Base-by-base conservation (phyloP, 768 basidiomycete species). In the Glaciozyma antarctica region DNA sequence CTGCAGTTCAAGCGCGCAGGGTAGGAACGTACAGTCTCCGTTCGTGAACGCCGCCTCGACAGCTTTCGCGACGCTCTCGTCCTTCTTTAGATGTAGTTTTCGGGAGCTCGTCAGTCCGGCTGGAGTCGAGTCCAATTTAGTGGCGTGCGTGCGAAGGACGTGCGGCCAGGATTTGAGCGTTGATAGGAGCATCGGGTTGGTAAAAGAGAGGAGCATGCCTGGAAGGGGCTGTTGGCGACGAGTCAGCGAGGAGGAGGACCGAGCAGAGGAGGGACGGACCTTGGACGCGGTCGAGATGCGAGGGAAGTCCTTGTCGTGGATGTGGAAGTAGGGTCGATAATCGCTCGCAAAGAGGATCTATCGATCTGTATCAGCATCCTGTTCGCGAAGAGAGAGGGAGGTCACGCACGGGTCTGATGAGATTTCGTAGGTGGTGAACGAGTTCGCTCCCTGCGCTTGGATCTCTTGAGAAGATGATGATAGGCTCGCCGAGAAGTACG, bases 241-340 rank as follows among this genome's bases (percentile, higher is more conserved):
- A 4, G 26, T 17, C 19, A 52, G 21, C 13, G 47, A 13, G 43
- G 16, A 7, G 15, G 51, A 5, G 17, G 44, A 44, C 15, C 5
- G 28, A 34, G 13, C 34, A 45, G 7, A 9, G 53, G 43, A 32
- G 24, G 13, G 9, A 47, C 61, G 32, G 15, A 67, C 65, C 44
- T 58, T 65, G 26, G 26, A 19, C 16, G 52, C 41, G 85, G 84
- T 0, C 88, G 90, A 85, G 17, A 99, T 76, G 2, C 24, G 15
- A 0, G 66, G 45, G 45, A 73, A 73, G 81, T 73, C 5, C 81
- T 71, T 68, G 87, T 97, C 94, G 75, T 97, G 94, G 72, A 99
- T 91, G 21, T 94, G 95, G 70, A 97, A 88, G 76, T 94, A 99
- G 0, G 94, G 94, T 13, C 94, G 82, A 72, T 90, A 84, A 73